Evolutionary conservation across 257 asterid species (phyloP).

Genomic region (Anisodus tanguticus): DNA sequence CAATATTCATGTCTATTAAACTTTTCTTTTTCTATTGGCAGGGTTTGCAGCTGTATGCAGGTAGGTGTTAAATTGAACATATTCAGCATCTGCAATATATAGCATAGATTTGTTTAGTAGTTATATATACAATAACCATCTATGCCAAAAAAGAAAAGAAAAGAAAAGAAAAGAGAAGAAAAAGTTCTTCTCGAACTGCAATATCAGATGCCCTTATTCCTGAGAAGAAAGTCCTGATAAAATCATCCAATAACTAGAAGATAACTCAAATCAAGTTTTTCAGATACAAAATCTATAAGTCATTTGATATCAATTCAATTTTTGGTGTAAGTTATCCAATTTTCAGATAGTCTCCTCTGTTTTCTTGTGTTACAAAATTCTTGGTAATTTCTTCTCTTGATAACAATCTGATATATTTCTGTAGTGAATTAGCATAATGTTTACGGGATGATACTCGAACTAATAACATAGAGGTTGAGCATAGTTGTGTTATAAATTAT

Average conservation of each 20-base stretch:
- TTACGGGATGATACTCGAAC: not conserved
- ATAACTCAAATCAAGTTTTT: no score
- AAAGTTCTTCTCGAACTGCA: no score
- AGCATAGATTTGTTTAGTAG: not conserved
- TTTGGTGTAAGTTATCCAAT: no score
- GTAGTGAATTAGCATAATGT: not conserved
- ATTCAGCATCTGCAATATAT: not conserved
- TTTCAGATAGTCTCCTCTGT: not conserved
- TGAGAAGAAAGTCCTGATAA: not conserved
- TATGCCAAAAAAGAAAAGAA: not conserved
- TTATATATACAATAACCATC: not conserved
- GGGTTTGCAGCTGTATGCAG: conserved; percentile 64
- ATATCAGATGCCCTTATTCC: not conserved
- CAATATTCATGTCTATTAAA: not conserved
- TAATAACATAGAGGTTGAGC: no score
- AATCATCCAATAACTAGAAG: not conserved
- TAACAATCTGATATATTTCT: no score
- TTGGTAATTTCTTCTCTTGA: not conserved
- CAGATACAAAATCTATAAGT: not conserved
- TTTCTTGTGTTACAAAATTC: not conserved
- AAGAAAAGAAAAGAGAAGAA: no score
- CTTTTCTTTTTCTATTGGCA: conserved; percentile 32
- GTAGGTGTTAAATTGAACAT: conserved; percentile 31
- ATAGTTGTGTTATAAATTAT: no score
- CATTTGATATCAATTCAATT: not conserved